Base-by-base conservation (phyloP, 2,329 filamentous ascomycete genomes). In the Arthrobotrys conoides region DNA sequence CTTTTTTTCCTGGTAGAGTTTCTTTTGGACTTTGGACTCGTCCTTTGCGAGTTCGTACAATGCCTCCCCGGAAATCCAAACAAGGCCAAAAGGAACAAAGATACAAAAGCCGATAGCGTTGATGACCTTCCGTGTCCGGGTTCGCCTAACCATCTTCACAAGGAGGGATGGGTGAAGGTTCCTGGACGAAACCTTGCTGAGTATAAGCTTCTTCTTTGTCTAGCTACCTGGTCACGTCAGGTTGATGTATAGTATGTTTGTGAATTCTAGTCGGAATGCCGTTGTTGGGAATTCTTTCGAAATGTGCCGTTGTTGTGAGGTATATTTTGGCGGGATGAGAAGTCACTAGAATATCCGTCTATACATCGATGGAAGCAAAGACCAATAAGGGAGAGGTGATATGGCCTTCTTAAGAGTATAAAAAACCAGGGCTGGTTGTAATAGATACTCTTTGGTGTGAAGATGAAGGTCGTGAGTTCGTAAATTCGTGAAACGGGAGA, bases 31-130 rank as follows among this genome's bases (percentile, higher is more conserved):
- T 38, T 78, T 78, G n/a, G 68, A 65, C 41, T 78, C 75, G 55
- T 78, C 75, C 48, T 68, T 78, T 22, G 51, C 75, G 10, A 78
- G 33, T 36, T 78, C 75, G 63, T 68, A 78, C 16, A 72, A 30
- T 46, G 75, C 75, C 64, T 78, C 75, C 5, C 75, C 75, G 14
- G 68, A 64, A 67, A 78, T 78, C 75, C 75, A 78, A 51, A 78
- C 68, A 20, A 78, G 75, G 14, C 75, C 75, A 18, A 78, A 78
- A 24, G 75, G 75, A n/a, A 78, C 68, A 44, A 78, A 78, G 24
- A 78, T 72, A 30, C 75, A 78, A 30, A 78, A 78, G 5, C 75
- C 75, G 63, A 78, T 72, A 49, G 75, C 75, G 20, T 78, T 78
- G 53, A 78, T 72, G 68, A 78, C 75, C 66, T 78, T 78, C 61